Evolutionary conservation across 345 rosid genomes (phyloP), one percentile per base, ranked within the genome.

Genomic region (Arabis alpina): DNA sequence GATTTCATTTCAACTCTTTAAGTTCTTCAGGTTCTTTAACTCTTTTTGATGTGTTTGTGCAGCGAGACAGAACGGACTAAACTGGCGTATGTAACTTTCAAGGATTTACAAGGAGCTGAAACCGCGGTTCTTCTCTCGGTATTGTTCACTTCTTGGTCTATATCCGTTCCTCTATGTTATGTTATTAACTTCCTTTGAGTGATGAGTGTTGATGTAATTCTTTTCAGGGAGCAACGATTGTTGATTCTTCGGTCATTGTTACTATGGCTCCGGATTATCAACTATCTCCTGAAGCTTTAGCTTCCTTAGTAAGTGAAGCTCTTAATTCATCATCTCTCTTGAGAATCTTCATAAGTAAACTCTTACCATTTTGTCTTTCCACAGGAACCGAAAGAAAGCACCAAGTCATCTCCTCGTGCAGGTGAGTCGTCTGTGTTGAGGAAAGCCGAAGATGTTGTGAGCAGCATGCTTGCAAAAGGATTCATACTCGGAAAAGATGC

Each of bases 61-160:
- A 94, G 99, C 13, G 89, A 89, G 68, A 70, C 71, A 47, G 93
- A 87, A 61, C 61, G 51, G 10, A 82, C 96, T 45, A 90, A 88
- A 71, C 37, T 81, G 61, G 97, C 89, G 1, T 87, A 81, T 80
- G 97, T 93, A 50, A 87, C 93, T 71, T 93, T 88, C 84, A 93
- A 85, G 79, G 94, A 93, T 80, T 13, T 84, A 14, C 92, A 90
- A 75, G 98, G 97, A 60, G 93, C 96, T 42, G 92, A 88, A 59
- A 93, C 97, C 68, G 97, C 98, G 3, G 82, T 85, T 80, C 96
- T 88, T 76, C 96, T 93, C 76, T 81, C 96, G 82, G 98, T 92
- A 81, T 41, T 30, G 7, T 68, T 43, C 69, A 41, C 63, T 66
- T 73, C 37, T 56, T 6, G 27, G 7, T 40, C 25, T 55, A 8